Conservation (phyloP, 305 asterid genomes). For the Stenogyne calaminthoides region DNA sequence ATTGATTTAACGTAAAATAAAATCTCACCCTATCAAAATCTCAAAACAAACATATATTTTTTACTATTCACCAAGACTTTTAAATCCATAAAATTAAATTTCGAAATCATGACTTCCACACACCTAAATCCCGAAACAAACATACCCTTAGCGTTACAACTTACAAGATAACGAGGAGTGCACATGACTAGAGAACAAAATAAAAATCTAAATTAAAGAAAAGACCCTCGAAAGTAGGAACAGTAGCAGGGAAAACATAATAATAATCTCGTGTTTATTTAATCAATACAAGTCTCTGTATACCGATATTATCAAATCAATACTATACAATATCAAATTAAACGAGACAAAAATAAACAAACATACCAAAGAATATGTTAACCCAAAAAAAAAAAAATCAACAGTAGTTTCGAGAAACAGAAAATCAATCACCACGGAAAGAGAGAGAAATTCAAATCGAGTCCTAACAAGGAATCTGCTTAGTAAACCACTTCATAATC, state of each 20-base stretch:
- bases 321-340: background rate
- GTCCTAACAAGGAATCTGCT: slow-evolving; percentile 64
- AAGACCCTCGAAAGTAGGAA: background rate
- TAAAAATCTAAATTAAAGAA: background rate
- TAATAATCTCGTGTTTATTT: background rate
- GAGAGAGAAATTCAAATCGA: background rate
- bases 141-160: too few species aligned
- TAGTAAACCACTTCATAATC: slow-evolving; percentile 68
- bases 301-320: background rate
- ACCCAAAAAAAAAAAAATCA: background rate
- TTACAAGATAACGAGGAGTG: too few species aligned
- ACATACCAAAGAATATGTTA: background rate
- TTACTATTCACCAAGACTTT: too few species aligned
- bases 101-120: too few species aligned
- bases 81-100: too few species aligned
- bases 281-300: background rate
- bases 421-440: background rate
- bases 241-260: background rate
- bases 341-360: background rate
- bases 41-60: too few species aligned
- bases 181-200: too few species aligned
- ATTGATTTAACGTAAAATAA: too few species aligned
- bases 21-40: too few species aligned
- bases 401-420: background rate
- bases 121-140: too few species aligned